Evolutionary conservation across 192 early-diverging fungal species (phyloP).

Genomic region (Chytriomyces hyalinus): DNA sequence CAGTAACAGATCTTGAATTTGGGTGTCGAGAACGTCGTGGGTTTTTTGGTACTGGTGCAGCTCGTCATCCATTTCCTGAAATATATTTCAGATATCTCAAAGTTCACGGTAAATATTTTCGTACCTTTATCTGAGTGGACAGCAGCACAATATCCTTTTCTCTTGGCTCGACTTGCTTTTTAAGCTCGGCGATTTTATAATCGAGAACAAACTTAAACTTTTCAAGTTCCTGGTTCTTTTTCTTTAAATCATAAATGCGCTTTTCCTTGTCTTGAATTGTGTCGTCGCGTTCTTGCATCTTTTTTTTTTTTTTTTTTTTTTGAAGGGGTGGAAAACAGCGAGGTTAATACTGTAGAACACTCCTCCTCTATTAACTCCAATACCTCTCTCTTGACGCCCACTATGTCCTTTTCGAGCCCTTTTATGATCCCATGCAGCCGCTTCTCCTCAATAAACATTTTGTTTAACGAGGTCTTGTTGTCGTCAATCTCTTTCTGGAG

Average conservation of each 20-base stretch:
- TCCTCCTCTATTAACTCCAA: neutral
- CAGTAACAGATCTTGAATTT: constrained; percentile 53
- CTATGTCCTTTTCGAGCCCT: constrained; percentile 58
- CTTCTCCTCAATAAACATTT: constrained; percentile 50
- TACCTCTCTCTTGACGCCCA: constrained; percentile 57
- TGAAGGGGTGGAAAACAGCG: constrained; percentile 18
- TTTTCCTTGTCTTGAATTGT: constrained; percentile 67
- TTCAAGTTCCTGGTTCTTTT: constrained; percentile 68
- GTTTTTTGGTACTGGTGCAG: constrained; percentile 51
- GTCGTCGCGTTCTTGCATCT: constrained; percentile 66
- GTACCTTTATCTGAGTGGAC: constrained; percentile 51
- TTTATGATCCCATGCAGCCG: constrained; percentile 52
- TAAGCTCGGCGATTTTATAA: constrained; percentile 63
- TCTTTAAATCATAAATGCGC: constrained; percentile 63
- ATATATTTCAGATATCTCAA: neutral
- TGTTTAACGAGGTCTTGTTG: constrained; percentile 56
- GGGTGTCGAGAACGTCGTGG: constrained; percentile 47
- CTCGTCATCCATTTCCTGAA: constrained; percentile 63
- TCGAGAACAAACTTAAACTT: constrained; percentile 70
- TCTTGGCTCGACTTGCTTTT: constrained; percentile 62
- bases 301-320: neutral
- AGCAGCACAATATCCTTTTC: constrained; percentile 58
- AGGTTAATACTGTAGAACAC: neutral
- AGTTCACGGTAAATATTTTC: neutral
- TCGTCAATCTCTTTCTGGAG: constrained; percentile 55